phyloP scores from a whole-genome alignment of 345 rosid genomes.

The Citrus reticulata region DNA sequence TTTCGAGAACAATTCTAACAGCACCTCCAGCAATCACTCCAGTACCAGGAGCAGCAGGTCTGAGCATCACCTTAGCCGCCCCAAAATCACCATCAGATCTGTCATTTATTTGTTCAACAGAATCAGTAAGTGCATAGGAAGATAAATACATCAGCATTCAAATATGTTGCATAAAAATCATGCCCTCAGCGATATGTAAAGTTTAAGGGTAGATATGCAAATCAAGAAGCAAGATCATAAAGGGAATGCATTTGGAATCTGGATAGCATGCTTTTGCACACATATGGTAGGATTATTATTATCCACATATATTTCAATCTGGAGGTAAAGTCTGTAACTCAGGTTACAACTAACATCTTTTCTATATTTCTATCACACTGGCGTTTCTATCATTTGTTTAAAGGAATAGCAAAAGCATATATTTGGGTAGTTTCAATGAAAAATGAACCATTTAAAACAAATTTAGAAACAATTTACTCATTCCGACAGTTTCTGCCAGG shows the following conservation, averaged over 20 bases:
- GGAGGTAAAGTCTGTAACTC: not conserved
- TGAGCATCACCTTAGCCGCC: conserved; percentile 92
- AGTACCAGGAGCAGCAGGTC: conserved; percentile 90
- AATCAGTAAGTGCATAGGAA: not conserved
- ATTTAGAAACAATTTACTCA: not conserved
- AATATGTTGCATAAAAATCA: not conserved
- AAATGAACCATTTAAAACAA: not conserved
- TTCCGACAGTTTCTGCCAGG: not conserved
- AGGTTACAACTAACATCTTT: not conserved
- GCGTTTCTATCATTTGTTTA: not conserved
- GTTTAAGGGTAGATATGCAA: not conserved
- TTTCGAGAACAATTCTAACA: conserved; percentile 81
- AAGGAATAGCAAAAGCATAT: not conserved
- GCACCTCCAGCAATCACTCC: conserved; percentile 97
- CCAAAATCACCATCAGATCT: conserved; percentile 83
- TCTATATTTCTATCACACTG: not conserved
- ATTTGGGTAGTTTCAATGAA: not conserved
- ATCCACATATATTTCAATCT: not conserved
- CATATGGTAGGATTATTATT: not conserved
- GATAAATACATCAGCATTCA: not conserved
- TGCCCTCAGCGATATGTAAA: not conserved
- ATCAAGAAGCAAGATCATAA: not conserved
- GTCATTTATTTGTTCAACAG: conserved; percentile 15
- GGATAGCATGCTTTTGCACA: not conserved
- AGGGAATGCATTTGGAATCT: not conserved